Evolutionary conservation across 1,139 yeast genomes (phyloP).

Genomic region (Yamadazyma aaseri): DNA sequence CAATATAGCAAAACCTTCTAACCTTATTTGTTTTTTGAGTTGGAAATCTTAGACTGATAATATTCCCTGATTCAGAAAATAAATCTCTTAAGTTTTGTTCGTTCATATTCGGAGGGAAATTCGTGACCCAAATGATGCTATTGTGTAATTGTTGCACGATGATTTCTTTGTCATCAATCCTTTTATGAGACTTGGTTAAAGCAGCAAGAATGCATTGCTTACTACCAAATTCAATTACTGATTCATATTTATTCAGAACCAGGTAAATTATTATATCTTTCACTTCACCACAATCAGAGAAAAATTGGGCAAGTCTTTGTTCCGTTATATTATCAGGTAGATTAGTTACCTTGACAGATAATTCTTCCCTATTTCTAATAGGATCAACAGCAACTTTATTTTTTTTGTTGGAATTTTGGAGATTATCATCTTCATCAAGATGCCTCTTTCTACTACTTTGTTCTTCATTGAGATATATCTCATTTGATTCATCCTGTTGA

Average conservation of each 20-base stretch:
- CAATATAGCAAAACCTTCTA: conserved; percentile 77
- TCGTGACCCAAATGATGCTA: conserved; percentile 65
- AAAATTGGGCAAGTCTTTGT: conserved; percentile 37
- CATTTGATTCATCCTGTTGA: background rate
- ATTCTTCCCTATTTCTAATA: conserved; percentile 56
- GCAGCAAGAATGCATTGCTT: conserved; percentile 58
- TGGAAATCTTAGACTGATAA: conserved; percentile 65
- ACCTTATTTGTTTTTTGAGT: conserved; percentile 54
- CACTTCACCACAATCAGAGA: conserved; percentile 60
- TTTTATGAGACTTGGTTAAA: conserved; percentile 56
- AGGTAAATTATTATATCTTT: conserved; percentile 32
- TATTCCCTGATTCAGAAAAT: conserved; percentile 46
- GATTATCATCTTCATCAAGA: background rate
- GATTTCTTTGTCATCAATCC: conserved; percentile 40
- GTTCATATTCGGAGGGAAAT: conserved; percentile 62
- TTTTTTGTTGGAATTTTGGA: background rate
- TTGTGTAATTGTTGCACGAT: conserved; percentile 44
- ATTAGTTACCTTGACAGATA: conserved; percentile 47
- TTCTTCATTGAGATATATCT: background rate
- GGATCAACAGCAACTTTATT: conserved; percentile 3
- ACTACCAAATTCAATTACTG: conserved; percentile 54
- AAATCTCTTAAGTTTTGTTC: conserved; percentile 37
- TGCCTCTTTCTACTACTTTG: background rate
- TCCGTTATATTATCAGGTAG: conserved; percentile 32
- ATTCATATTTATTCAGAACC: conserved; percentile 23